Base-by-base conservation (phyloP, 768 basidiomycete genomes). In the Auricularia heimuer region DNA sequence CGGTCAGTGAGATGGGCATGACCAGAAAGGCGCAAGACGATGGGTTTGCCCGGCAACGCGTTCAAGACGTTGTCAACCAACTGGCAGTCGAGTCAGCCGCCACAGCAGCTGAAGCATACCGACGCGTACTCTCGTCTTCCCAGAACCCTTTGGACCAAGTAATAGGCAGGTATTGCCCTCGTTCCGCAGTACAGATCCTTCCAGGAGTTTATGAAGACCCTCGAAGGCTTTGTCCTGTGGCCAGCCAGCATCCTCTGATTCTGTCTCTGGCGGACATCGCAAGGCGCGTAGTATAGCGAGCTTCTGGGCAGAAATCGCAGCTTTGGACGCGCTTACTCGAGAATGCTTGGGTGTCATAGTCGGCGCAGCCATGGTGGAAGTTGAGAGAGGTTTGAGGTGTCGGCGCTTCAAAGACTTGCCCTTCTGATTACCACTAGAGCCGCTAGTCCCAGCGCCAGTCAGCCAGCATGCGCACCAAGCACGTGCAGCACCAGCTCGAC, bases 101-200 rank as follows among this genome's bases (percentile, higher is more conserved):
- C 18, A 16, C 39, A 36, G 35, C 58, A 51, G 65, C 62, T 61
- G 65, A 65, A 44, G 18, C 42, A 61, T 29, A n/a, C 12, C 62
- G 18, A 37, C 54, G 74, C 83, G 70, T 73, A 92, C 92, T 66
- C 79, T 79, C 1, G 90, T 88, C 76, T 98, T 97, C 21, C 94
- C 95, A 67, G 88, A 89, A 16, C 92, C 92, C 66, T 87, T 80
- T 1, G 92, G 88, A 21, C 95, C 95, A 54, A 94, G 79, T 3
- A 98, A 72, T 64, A 97, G 80, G 71, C 94, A 97, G 65, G 94
- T 96, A 67, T 98, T 98, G 3, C 95, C 94, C 78, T 98, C 95
- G 10, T 88, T 89, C 35, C 94, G 83, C 24, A 77, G 76, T 3
- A 90, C 80, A 1, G 92, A 92, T 11, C 94, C 94, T 24, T 75